phyloP scores from a whole-genome alignment of 805 yeast species.

The Hanseniaspora occidentalis region DNA sequence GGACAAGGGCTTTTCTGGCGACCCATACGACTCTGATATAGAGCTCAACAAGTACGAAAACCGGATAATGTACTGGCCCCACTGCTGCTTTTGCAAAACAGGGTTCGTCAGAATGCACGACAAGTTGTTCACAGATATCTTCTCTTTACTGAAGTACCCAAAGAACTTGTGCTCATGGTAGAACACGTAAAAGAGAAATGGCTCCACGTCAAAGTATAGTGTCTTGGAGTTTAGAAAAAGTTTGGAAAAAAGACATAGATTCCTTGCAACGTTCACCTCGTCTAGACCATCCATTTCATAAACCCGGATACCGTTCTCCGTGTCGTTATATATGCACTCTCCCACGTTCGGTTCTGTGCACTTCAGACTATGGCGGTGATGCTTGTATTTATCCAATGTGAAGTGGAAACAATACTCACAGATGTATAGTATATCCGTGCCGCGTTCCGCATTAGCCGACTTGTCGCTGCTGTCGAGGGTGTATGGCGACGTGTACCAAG shows the following conservation, averaged over 20 bases:
- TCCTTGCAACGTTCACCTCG: constrained; percentile 73
- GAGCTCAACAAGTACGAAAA: constrained; percentile 67
- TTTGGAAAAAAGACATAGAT: constrained; percentile 80
- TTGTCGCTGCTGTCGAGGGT: constrained; percentile 62
- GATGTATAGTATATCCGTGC: constrained; percentile 48
- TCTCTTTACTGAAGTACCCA: constrained; percentile 89
- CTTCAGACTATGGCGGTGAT: constrained; percentile 60
- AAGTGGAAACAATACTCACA: constrained; percentile 82
- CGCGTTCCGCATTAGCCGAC: constrained; percentile 6
- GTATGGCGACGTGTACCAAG: constrained; percentile 91
- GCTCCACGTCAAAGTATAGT: constrained; percentile 88
- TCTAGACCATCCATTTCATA: constrained; percentile 92
- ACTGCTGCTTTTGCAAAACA: constrained; percentile 74
- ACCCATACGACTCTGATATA: constrained; percentile 64
- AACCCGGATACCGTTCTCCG: constrained; percentile 30
- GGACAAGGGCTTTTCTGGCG: constrained; percentile 92
- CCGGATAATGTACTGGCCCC: constrained; percentile 79
- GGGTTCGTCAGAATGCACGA: constrained; percentile 89
- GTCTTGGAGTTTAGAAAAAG: constrained; percentile 84
- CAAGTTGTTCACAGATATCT: constrained; percentile 64
- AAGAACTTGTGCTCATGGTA: constrained; percentile 68
- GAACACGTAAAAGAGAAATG: constrained; percentile 78
- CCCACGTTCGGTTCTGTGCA: constrained; percentile 57
- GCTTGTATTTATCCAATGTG: constrained; percentile 53
- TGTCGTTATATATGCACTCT: constrained; percentile 74